Percentiles rank a stretch among this genome's conserved stretches.
phyloP scores from a whole-genome alignment of 169 alveolate genomes.

The Cardiosporidium cionae region DNA sequence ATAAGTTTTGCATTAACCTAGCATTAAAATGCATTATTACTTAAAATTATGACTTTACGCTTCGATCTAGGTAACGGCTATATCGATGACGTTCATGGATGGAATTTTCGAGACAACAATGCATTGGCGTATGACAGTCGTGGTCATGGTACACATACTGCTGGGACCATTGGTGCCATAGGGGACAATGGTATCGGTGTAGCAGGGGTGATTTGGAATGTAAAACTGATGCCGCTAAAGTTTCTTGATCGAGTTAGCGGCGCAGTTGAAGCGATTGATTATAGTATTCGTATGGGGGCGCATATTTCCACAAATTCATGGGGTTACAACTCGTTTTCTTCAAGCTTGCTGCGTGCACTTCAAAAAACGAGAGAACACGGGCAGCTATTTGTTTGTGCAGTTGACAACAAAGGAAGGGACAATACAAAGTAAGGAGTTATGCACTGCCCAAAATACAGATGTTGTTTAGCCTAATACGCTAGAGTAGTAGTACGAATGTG shows the following conservation, averaged over 20 bases:
- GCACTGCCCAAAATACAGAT: too few relatives aligned
- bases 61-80: conserved; percentile 48
- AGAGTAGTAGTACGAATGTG: too few relatives aligned
- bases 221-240: conserved; percentile 28
- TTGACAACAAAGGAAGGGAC: conserved; percentile 28
- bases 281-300: conserved; percentile 22
- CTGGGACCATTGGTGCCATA: conserved; percentile 60
- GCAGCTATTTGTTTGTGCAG: conserved; percentile 29
- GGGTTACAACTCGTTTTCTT: conserved; percentile 23
- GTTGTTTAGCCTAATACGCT: too few relatives aligned
- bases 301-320: conserved; percentile 17
- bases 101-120: conserved; percentile 42
- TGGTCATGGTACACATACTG: conserved; percentile 69
- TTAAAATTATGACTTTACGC: neutral
- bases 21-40: neutral
- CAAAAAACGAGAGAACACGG: conserved; percentile 11
- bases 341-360: conserved; percentile 5
- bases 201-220: conserved; percentile 35
- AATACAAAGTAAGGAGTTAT: conserved; percentile 2
- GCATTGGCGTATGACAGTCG: conserved; percentile 59
- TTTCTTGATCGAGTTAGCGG: conserved; percentile 8
- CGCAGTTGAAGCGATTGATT: conserved; percentile 29
- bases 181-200: conserved; percentile 42
- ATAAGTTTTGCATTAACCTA: neutral
- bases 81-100: conserved; percentile 61